Conservation (phyloP, 2,329 filamentous ascomycete genomes). For the Colletotrichum lindemuthianum region DNA sequence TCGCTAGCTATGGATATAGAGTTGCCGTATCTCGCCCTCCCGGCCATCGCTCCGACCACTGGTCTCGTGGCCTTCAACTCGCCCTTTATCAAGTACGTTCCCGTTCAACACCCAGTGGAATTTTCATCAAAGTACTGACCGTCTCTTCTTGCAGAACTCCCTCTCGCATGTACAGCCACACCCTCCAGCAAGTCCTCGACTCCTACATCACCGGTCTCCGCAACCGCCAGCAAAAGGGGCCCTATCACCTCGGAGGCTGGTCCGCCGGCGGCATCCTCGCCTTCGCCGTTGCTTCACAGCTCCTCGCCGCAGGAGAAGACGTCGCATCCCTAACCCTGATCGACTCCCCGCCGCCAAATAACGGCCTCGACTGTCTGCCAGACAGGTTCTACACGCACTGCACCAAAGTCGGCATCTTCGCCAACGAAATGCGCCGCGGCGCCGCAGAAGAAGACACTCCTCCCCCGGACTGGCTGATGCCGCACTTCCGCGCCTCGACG, state of each 20-base stretch:
- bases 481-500: conserved; percentile 77
- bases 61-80: conserved; percentile 67
- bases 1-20: conserved; percentile 71
- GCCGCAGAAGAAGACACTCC: conserved; percentile 53
- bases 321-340: conserved; percentile 72
- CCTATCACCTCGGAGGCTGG: conserved; percentile 78
- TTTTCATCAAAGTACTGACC: conserved; percentile 61
- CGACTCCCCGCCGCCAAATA: conserved; percentile 73
- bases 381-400: conserved; percentile 75
- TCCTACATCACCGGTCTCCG: conserved; percentile 67
- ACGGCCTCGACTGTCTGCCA: conserved; percentile 72
- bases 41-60: conserved; percentile 58
- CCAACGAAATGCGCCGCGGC: conserved; percentile 57
- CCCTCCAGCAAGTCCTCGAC: neutral
- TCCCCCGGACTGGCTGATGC: conserved; percentile 76
- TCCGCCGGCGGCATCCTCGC: conserved; percentile 80
- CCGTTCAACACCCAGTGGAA: conserved; percentile 65
- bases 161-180: conserved; percentile 9
- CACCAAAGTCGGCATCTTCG: conserved; percentile 75
- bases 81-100: conserved; percentile 68
- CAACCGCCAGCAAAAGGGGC: conserved; percentile 73
- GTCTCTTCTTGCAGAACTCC: conserved; percentile 52
- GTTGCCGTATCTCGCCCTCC: conserved; percentile 72
- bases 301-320: conserved; percentile 64
- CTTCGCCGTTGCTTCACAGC: conserved; percentile 71